Base-by-base conservation (phyloP, 1,284 basidiomycete species). In the Trametes sp. region DNA sequence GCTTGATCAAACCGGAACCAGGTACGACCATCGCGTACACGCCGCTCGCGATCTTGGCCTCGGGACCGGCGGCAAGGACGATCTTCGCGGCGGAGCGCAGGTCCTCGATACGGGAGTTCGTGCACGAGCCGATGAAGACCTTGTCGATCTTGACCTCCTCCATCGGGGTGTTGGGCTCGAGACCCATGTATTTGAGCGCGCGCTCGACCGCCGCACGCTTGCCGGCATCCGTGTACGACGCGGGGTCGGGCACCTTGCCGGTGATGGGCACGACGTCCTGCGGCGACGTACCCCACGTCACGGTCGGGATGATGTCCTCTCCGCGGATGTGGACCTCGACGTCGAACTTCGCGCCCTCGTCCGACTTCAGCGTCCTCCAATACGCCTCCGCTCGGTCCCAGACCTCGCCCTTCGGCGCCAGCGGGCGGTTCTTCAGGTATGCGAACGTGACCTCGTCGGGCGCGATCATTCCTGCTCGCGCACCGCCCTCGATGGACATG, bases 401-500 rank as follows among this genome's bases (percentile, higher is more conserved):
- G 62, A 90, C 88, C 60, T 93, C 93, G 49, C 94, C 96, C 70
- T 91, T 91, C 52, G 94, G 92, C 26, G 92, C 87, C 57, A 98
- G 83, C 56, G 96, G 96, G 53, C 95, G 90, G 59, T 89, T 88
- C 65, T 87, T 87, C 66, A 98, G 89, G 78, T 98, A 98, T 54
- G 84, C 83, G 76, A 98, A 96, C 9, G 96, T 98, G 67, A 91
- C 81, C 38, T 97, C 93, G 76, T 98, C 96, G 0, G 96, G 95
- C 13, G 95, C 96, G 66, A 98, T 87, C 94, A 98, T 96, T 61
- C 96, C 96, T 7, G 95, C 95, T 72, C 96, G 88, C 66, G 96
- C 96, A 74, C 96, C 96, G 63, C 89, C 96, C 78, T 98, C 96
- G 75, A 98, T 98, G 66, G 94, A 95, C 96, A 98, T 98, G 81